Evolutionary conservation across 2,329 filamentous ascomycete genomes (phyloP), one percentile per base, ranked within the genome.

Genomic region (Aspergillus piperis): DNA sequence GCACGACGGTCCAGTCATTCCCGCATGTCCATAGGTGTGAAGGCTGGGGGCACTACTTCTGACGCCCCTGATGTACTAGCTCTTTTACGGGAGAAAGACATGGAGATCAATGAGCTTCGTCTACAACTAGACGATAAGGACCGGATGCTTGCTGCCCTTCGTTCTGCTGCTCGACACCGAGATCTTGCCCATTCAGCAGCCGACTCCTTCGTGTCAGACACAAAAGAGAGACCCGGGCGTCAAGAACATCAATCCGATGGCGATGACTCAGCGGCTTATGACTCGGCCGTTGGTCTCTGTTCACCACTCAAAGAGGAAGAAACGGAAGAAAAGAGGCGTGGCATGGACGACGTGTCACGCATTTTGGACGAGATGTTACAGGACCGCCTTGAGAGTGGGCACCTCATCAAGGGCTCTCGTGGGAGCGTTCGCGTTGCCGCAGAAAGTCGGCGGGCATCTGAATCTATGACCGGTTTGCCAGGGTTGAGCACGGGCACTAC

Each of bases 291-390:
- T 41, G 68, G 71, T n/a, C 66, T 75, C 10, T 66, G 73, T 30
- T 73, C 71, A 11, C 70, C 72, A 11, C 66, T 65, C 25, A 75
- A 69, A 58, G 64, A 65, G n/a, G 66, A 62, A 55, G 69, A 75
- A 21, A 75, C 75, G 60, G 71, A 74, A 66, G 68, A 74, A 51
- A 83, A 83, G 55, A 84, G 82, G 64, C 83, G 84, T 79, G 91
- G 90, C 66, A 90, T 95, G 36, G 92, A 96, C 68, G 93, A 96
- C 76, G 93, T 97, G 88, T 96, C 91, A 66, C 87, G 88, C 69
- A 92, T 97, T 80, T 84, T 97, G 25, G 94, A 98, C 70, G 92
- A 96, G 77, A 97, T 98, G 94, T 95, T 97, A 61, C 90, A 93
- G 71, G 90, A 94, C 71, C 87, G 90, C 60, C 90, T 96, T 56